phyloP scores from a whole-genome alignment of 2,329 filamentous ascomycete species.

The Talaromyces sp. region DNA sequence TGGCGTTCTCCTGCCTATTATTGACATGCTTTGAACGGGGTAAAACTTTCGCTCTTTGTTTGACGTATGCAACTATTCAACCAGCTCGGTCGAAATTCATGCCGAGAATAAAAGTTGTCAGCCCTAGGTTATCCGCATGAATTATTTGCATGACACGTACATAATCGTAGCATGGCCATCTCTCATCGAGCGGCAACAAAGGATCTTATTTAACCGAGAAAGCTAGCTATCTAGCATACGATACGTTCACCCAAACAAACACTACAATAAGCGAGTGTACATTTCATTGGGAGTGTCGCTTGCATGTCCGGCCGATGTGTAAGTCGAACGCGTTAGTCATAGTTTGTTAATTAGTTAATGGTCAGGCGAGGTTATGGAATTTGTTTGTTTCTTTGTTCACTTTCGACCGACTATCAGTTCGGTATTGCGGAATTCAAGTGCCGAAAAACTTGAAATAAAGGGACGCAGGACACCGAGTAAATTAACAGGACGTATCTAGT shows the following conservation, averaged over 20 bases:
- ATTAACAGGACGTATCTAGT: not conserved
- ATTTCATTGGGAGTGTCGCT: not conserved
- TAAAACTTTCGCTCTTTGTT: not conserved
- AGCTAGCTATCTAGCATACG: not conserved
- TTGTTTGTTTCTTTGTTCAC: not conserved
- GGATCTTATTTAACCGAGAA: not conserved
- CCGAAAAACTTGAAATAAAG: not conserved
- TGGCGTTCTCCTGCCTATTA: not conserved
- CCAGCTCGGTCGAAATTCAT: too few species aligned
- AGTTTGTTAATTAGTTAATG: not conserved
- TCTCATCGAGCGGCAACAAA: not conserved
- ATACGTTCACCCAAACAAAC: not conserved
- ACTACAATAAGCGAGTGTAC: not conserved
- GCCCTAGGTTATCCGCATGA: not conserved
- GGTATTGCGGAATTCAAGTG: not conserved
- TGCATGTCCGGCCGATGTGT: not conserved
- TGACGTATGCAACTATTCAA: not conserved
- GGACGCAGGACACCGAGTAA: not conserved
- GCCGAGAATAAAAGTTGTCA: not conserved
- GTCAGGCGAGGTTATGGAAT: not conserved
- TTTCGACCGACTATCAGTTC: not conserved
- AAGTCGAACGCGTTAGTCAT: not conserved
- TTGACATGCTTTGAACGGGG: not conserved
- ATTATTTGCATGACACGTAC: not conserved
- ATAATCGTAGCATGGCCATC: not conserved